Base-by-base conservation (phyloP, 2,329 filamentous ascomycete genomes). In the Fusarium mexicanum region DNA sequence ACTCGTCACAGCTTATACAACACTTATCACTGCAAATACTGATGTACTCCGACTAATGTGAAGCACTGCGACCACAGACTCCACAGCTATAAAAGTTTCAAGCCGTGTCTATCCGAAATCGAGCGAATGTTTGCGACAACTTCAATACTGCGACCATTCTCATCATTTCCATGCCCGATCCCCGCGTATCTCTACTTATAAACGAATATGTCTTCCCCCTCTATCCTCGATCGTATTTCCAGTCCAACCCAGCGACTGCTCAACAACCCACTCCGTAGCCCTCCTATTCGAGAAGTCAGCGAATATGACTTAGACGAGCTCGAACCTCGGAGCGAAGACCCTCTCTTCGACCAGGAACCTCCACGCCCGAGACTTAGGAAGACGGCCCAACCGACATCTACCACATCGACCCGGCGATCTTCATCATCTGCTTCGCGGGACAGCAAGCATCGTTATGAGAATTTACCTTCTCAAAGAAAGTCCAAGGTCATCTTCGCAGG, bases 401-500 rank as follows among this genome's bases (percentile, higher is more conserved):
- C 65, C 8, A 46, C 46, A 6, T 65, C 59, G 16, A 63, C 65
- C 24, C 48, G 51, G 61, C 76, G 33, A 65, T 73, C 72, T 12
- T 75, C 68, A 11, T 73, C 77, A 5, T 55, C 72, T 43, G 57
- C 63, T 29, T 76, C 71, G 2, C 69, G 59, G 54, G 74, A 79
- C 35, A 75, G 74, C 51, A 78, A 75, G 55, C 74, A 70, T 55
- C 82, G 78, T 70, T 79, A 77, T 35, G 70, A 72, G 12, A 79
- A 74, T 18, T 83, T 83, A 4, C 72, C 80, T 16, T 81, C 82
- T 11, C 82, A 80, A 61, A 70, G 68, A 29, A 82, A 78, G 55
- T 74, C 74, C 14, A 81, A 77, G 18, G 68, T 80, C 7, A 81
- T 88, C 50, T 89, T 88, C 64, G 76, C 81, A 6, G 86, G 86